Conservation (phyloP, 73 alveolate genomes). For the Tetrahymena thermophila region DNA sequence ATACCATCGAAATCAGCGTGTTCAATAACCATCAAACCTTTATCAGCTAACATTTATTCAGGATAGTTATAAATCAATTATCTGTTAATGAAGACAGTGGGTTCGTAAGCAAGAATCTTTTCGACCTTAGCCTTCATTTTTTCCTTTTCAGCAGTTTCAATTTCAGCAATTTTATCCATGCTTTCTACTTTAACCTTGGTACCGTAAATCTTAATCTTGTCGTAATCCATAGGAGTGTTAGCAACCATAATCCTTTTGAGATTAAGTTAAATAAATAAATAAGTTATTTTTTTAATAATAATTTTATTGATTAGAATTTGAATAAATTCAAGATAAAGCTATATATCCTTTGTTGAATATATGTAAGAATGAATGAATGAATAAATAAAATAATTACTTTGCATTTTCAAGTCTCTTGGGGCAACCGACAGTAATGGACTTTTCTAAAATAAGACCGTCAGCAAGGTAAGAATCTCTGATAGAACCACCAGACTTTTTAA, state of each 20-base stretch:
- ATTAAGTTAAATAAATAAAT: too few species aligned
- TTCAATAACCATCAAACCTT: slow-evolving; percentile 94
- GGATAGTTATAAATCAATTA: slow-evolving; percentile 97
- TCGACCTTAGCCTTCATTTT: slow-evolving; percentile 94
- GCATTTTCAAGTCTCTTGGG: slow-evolving; percentile 79
- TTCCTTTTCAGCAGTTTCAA: slow-evolving; percentile 94
- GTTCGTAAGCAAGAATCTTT: slow-evolving; percentile 83
- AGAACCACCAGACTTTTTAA: slow-evolving; percentile 95
- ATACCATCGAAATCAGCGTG: slow-evolving; percentile 99
- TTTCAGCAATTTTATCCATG: slow-evolving; percentile 88
- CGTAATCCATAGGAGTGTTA: slow-evolving; percentile 96
- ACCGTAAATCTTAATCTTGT: slow-evolving; percentile 95
- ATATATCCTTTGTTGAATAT: background rate
- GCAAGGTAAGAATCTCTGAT: slow-evolving; percentile 89
- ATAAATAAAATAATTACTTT: background rate
- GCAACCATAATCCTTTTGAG: slow-evolving; percentile 65
- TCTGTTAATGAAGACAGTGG: slow-evolving; percentile 96
- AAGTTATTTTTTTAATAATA: background rate
- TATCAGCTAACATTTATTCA: slow-evolving; percentile 89
- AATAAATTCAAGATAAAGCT: too few species aligned
- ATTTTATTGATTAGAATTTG: background rate
- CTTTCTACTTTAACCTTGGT: slow-evolving; percentile 93
- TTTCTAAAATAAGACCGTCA: slow-evolving; percentile 94
- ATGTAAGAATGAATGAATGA: background rate
- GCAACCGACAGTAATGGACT: slow-evolving; percentile 88